Base-by-base conservation (phyloP, 2,329 filamentous ascomycete genomes). In the Botrytis pseudocinerea region DNA sequence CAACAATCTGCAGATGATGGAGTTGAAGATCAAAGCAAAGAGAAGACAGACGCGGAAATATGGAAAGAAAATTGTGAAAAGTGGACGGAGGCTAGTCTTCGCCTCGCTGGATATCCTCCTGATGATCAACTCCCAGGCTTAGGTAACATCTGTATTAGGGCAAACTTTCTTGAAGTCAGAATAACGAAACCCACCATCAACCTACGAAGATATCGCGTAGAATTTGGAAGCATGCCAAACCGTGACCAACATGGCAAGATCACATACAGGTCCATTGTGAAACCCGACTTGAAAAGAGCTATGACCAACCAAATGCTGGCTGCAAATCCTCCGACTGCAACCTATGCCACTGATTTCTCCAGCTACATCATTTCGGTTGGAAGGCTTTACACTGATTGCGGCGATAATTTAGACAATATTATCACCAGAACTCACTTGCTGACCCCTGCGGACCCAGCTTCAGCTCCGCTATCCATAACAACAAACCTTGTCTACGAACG, bases 311-410 rank as follows among this genome's bases (percentile, higher is more conserved):
- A 20, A 8, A 70, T 70, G 40, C 14, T 63, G 25, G 8, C 2
- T 14, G 7, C 14, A 32, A 22, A 63, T 16, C 54, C 14, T 9
- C 62, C 59, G 16, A 7, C 5, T 22, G n/a, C n/a, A 8, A 18
- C 9, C 7, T 32, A 35, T 35, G 70, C 63, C 1, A 69, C 69
- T 25, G 73, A 75, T 40, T 72, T 69, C 18, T 64, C 42, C 9
- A 44, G 9, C 9, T 32, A 73, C 10, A 46, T 75, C 14, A 57
- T 75, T 8, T 73, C 69, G 1, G 68, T 75, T 16, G 71, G 66
- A 7, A 46, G 2, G 12, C 63, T 71, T 5, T 73, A 71, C n/a
- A 2, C 12, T 7, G 28, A 71, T n/a, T n/a, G 42, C 28, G 25
- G 48, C 2, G 35, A 69, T 40, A 8, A 16, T 32, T 1, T 32